Evolutionary conservation across 1,139 yeast species (phyloP).

Genomic region (Debaryomycetaceae sp.): DNA sequence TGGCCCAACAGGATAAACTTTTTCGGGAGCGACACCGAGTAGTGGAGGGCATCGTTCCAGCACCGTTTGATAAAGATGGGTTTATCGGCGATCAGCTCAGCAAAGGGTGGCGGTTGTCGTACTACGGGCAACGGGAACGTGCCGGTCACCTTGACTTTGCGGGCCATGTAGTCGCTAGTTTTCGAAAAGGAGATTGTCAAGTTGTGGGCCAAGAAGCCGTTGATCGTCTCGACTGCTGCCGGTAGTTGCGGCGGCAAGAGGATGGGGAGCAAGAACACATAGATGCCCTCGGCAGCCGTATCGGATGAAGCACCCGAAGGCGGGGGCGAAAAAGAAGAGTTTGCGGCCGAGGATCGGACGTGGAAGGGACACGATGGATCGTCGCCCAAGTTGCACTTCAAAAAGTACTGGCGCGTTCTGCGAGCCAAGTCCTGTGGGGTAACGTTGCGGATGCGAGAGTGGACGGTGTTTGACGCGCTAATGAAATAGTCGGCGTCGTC

Average conservation of each 20-base stretch:
- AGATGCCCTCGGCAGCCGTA: conserved; percentile 58
- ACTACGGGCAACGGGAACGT: conserved; percentile 42
- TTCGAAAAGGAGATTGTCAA: conserved; percentile 21
- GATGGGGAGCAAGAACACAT: conserved; percentile 65
- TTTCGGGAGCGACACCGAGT: conserved; percentile 66
- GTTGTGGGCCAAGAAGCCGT: conserved; percentile 32
- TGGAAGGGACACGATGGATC: conserved; percentile 3
- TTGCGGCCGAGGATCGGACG: background rate
- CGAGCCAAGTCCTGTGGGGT: conserved; percentile 25
- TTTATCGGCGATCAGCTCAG: conserved; percentile 62
- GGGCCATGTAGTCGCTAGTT: conserved; percentile 24
- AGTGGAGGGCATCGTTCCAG: conserved; percentile 74
- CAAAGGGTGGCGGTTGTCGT: conserved; percentile 73
- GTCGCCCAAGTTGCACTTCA: conserved; percentile 13
- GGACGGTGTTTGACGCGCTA: conserved; percentile 25
- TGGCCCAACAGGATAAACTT: conserved; percentile 67
- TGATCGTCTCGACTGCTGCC: conserved; percentile 53
- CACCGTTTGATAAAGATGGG: conserved; percentile 74
- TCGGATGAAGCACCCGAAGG: conserved; percentile 2
- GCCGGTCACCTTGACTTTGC: conserved; percentile 20
- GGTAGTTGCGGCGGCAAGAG: conserved; percentile 64
- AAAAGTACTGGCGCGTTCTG: conserved; percentile 25
- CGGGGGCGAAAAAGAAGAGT: background rate
- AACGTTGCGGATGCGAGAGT: conserved; percentile 17
- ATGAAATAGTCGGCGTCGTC: conserved; percentile 39